Evolutionary conservation across 208 protist species (phyloP), one percentile per base, ranked within the genome.

Genomic region (Blastocrithidia nonstop): DNA sequence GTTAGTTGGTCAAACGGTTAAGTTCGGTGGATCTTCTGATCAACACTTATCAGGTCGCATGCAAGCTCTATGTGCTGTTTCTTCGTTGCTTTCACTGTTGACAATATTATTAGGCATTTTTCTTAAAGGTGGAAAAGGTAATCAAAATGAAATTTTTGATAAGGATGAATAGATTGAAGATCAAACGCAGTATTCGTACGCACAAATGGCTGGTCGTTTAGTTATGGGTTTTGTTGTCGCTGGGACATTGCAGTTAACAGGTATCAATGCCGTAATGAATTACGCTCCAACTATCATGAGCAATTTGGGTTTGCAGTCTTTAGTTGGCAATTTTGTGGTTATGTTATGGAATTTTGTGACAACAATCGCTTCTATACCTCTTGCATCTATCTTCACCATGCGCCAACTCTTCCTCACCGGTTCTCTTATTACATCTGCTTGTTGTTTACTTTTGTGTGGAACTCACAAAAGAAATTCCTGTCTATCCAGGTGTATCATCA

Each of bases 281-380:
- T 92, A 88, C 62, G 74, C 82, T 25, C 77, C 77, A 24, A 73
- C 56, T 22, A 87, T 92, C 50, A 85, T 75, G 62, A 48, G 54
- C 31, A 71, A 52, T 35, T 55, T 84, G 26, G 72, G 74, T 23
- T 51, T 86, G 23, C 62, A 61, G 0, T 64, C 77, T 25, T 66
- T 88, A 2, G 50, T 77, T 9, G 82, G 82, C 28, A 91, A 84
- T 59, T 69, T 86, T 42, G 37, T 81, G 21, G 72, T 91, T 29
- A 88, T 91, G 74, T 31, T 66, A 56, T 86, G 74, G 78, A 88
- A 88, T 66, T 88, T 88, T 47, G 61, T 88, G 61, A 82, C 78
- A 28, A 69, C 75, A 13, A 50, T 92, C 35, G 54, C 39, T 23
- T 71, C 75, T 8, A 79, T 92, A 31, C 72, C 72, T 23, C 68